phyloP scores from a whole-genome alignment of 1,139 yeast genomes.

The Pichia sp. region DNA sequence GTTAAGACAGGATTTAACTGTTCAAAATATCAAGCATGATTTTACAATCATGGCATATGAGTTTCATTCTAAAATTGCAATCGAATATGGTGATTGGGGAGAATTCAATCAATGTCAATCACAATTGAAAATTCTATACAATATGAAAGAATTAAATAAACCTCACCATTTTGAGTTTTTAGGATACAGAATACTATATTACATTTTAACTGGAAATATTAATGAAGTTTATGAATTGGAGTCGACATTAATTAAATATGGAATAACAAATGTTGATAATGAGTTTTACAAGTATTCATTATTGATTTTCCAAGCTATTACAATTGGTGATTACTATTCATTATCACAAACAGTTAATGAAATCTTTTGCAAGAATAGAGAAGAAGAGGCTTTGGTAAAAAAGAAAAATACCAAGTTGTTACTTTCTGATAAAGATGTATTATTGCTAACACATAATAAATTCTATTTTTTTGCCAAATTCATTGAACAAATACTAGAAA shows the following conservation, averaged over 20 bases:
- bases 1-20: slow-evolving; percentile 86
- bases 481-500: slow-evolving; percentile 21
- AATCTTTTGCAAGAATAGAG: slow-evolving; percentile 1
- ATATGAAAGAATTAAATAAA: slow-evolving; percentile 28
- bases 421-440: slow-evolving; percentile 6
- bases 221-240: slow-evolving; percentile 40
- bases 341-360: slow-evolving; percentile 11
- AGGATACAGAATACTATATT: slow-evolving; percentile 70
- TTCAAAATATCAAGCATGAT: slow-evolving; percentile 76
- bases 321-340: slow-evolving; percentile 44
- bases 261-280: slow-evolving; percentile 18
- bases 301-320: slow-evolving; percentile 36
- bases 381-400: slow-evolving; percentile 5
- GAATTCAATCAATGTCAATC: slow-evolving; percentile 95
- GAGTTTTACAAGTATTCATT: slow-evolving; percentile 40
- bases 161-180: slow-evolving; percentile 54
- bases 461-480: slow-evolving; percentile 24
- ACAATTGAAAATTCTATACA: slow-evolving; percentile 60
- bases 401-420: not conserved
- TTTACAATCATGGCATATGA: slow-evolving; percentile 80
- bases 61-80: slow-evolving; percentile 79
- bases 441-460: slow-evolving; percentile 18
- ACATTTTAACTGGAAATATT: slow-evolving; percentile 67
- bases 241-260: slow-evolving; percentile 26
- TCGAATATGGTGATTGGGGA: slow-evolving; percentile 77